Evolutionary conservation across 306 rosid genomes (phyloP).

Genomic region (Casuarina glauca): DNA sequence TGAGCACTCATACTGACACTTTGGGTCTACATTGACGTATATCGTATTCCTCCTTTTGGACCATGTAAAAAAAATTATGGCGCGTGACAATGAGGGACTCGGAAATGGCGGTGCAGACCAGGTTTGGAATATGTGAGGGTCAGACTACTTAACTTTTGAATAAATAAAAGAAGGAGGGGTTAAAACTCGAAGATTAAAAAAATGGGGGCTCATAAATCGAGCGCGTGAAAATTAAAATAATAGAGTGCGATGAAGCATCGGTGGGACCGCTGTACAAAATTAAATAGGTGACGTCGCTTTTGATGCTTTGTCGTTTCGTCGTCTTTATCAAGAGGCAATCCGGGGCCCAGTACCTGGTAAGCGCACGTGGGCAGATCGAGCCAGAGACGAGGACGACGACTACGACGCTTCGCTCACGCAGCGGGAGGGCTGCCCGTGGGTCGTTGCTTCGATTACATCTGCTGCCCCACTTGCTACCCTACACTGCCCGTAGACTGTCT

Average conservation of each 20-base stretch:
- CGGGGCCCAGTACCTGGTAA: conserved; percentile 26
- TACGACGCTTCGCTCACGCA: background rate
- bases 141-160: background rate
- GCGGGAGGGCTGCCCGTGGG: conserved; percentile 3
- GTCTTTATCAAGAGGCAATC: conserved; percentile 24
- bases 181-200: background rate
- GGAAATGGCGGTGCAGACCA: conserved; percentile 22
- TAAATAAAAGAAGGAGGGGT: background rate
- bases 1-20: background rate
- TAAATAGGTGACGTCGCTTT: conserved; percentile 24
- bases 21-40: background rate
- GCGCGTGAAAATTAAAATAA: background rate
- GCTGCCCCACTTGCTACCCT: conserved; percentile 28
- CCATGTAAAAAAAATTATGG: background rate
- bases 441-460: background rate
- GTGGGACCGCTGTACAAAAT: background rate
- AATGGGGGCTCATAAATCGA: conserved; percentile 6
- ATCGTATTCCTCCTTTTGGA: background rate
- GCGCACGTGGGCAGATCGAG: conserved; percentile 49
- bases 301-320: conserved; percentile 29
- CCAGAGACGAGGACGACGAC: background rate
- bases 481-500: conserved; percentile 22
- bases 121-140: conserved; percentile 5
- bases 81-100: conserved; percentile 25
- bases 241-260: background rate